Percentiles rank a stretch among this genome's conserved stretches.
These are phyloP conservation scores for Cardiospermum halicacabum DNA, from an alignment of 345 rosid species.

Conservation along the genomic window DNA sequence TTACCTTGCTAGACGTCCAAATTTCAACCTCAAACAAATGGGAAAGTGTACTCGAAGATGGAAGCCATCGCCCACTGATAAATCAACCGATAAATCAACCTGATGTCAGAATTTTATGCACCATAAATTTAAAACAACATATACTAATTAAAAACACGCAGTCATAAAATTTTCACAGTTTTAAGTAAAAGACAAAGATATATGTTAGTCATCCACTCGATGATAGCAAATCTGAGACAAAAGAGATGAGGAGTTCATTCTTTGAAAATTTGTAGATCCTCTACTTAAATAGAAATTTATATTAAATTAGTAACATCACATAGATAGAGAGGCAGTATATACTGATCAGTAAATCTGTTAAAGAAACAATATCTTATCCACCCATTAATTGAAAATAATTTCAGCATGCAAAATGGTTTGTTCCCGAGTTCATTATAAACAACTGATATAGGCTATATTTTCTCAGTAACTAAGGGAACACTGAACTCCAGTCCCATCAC, in stretches of 20 bases:
- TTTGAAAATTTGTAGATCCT: background rate
- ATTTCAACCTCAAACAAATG: conserved; percentile 73
- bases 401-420: background rate
- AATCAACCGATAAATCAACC: conserved; percentile 83
- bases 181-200: conserved; percentile 8
- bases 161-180: background rate
- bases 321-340: background rate
- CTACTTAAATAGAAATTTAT: background rate
- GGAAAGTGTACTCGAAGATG: conserved; percentile 58
- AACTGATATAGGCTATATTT: background rate
- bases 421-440: background rate
- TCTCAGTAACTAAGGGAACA: too few relatives aligned
- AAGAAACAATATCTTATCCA: background rate
- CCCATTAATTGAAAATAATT: background rate
- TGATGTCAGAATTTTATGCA: conserved; percentile 71
- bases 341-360: background rate
- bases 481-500: too few relatives aligned
- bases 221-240: background rate
- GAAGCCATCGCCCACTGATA: conserved; percentile 92
- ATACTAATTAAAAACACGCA: conserved; percentile 18
- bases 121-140: conserved; percentile 42
- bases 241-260: background rate
- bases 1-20: conserved; percentile 72
- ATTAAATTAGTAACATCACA: too few relatives aligned
- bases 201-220: background rate